Base-by-base conservation (phyloP, 2,329 filamentous ascomycete genomes). In the Botryotinia narcissicola region DNA sequence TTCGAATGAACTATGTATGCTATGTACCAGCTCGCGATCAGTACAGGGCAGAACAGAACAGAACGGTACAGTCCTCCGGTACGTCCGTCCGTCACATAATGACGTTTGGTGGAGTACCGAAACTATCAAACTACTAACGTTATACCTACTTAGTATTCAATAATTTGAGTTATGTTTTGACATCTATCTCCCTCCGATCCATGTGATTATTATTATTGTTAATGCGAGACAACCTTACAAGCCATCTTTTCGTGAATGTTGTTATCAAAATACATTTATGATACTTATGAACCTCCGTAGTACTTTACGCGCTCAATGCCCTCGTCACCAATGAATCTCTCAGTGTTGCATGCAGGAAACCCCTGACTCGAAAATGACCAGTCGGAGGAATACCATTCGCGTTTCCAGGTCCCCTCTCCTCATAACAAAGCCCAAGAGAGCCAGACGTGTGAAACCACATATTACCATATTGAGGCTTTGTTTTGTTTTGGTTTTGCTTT, bases 291-390 rank as follows among this genome's bases (percentile, higher is more conserved):
- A 57, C 35, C 20, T 42, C 64, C 60, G 69, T 73, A 75, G 63
- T 75, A 70, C 74, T 78, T 84, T 82, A 73, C 84, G 78, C 79
- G 78, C 77, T 76, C 75, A 42, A 48, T 40, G 54, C 66, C 62
- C 37, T 46, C 66, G 51, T 25, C n/a, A 44, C 78, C 78, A 78
- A 79, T 78, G 44, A 71, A 61, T 54, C 25, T 9, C 6, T 14
- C 67, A 44, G 14, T 25, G 29, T 12, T 70, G 67, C n/a, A 37
- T 46, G 68, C 68, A 62, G 68, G 40, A 66, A 40, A 46, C 75
- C 77, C 76, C 61, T 37, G 37, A 60, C 22, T 67, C 22, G 46
- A 32, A 48, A 29, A 42, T 10, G 29, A 18, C 79, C 77, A 80
- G 68, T 80, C 78, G 75, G 76, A 76, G 70, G 44, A 14, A 40